phyloP scores from a whole-genome alignment of 805 yeast genomes.

The Candida qinlingensis region DNA sequence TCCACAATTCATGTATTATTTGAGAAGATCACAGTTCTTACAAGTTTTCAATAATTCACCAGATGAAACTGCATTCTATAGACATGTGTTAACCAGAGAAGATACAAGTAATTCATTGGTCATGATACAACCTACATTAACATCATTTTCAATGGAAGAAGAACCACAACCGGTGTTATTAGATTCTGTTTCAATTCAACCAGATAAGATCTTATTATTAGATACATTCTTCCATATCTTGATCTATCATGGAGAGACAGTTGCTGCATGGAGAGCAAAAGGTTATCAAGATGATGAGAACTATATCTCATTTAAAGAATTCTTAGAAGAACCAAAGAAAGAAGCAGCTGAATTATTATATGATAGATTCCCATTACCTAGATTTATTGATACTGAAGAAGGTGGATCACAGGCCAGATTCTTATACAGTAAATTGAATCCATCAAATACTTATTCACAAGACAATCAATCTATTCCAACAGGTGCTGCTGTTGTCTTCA shows the following conservation, averaged over 20 bases:
- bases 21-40: slow-evolving; percentile 93
- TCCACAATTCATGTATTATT: slow-evolving; percentile 93
- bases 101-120: slow-evolving; percentile 89
- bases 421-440: slow-evolving; percentile 90
- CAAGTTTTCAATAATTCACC: slow-evolving; percentile 98
- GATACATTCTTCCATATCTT: slow-evolving; percentile 97
- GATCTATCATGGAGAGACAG: slow-evolving; percentile 90
- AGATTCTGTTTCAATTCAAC: slow-evolving; percentile 88
- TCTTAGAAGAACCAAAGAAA: slow-evolving; percentile 81
- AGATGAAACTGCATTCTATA: slow-evolving; percentile 95
- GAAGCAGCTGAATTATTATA: slow-evolving; percentile 90
- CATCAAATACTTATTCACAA: slow-evolving; percentile 77
- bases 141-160: slow-evolving; percentile 75
- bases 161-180: slow-evolving; percentile 89
- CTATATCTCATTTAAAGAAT: slow-evolving; percentile 79
- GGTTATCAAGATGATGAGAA: slow-evolving; percentile 91
- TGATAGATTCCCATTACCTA: slow-evolving; percentile 95
- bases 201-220: slow-evolving; percentile 78
- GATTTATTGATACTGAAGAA: slow-evolving; percentile 95
- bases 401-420: slow-evolving; percentile 99
- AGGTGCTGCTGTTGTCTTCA: slow-evolving; percentile 77
- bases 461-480: slow-evolving; percentile 33
- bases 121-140: slow-evolving; percentile 96
- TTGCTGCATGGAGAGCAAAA: slow-evolving; percentile 94
- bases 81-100: slow-evolving; percentile 87